These are phyloP conservation scores for Podospora sp. DNA, from an alignment of 495 filamentous ascomycete genomes.

Conservation along the genomic window DNA sequence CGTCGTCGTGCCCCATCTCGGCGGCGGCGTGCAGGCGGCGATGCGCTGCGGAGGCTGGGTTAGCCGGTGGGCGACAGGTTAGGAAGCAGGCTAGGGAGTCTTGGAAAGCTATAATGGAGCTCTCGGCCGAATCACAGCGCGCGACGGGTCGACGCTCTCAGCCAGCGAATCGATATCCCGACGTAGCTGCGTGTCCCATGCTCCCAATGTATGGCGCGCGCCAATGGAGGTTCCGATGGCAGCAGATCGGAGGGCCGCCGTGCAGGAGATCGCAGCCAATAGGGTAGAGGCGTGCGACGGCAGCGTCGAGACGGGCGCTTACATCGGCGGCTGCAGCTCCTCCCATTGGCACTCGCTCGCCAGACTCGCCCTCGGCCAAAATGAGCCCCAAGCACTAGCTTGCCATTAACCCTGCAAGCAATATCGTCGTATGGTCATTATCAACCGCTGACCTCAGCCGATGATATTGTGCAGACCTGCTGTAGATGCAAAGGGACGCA, in stretches of 20 bases:
- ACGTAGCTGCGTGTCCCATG: constrained; percentile 20
- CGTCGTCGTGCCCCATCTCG: background rate
- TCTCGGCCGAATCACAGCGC: constrained; percentile 32
- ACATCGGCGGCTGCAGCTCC: constrained; percentile 28
- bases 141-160: constrained; percentile 10
- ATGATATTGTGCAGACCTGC: background rate
- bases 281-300: constrained; percentile 20
- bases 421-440: constrained; percentile 7
- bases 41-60: constrained; percentile 13
- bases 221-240: constrained; percentile 28
- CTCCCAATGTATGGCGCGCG: constrained; percentile 36
- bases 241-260: constrained; percentile 14
- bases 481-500: background rate
- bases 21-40: background rate
- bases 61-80: background rate
- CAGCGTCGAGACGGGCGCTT: constrained; percentile 36
- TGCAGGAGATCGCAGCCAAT: constrained; percentile 33
- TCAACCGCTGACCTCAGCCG: constrained; percentile 10
- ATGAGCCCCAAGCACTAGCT: constrained; percentile 22
- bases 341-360: constrained; percentile 32
- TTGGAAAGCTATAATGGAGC: constrained; percentile 10
- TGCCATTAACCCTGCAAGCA: constrained; percentile 14
- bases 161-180: constrained; percentile 31
- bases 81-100: constrained; percentile 24
- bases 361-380: background rate